Conservation (phyloP, 345 rosid species). For the Linum usitatissimum region DNA sequence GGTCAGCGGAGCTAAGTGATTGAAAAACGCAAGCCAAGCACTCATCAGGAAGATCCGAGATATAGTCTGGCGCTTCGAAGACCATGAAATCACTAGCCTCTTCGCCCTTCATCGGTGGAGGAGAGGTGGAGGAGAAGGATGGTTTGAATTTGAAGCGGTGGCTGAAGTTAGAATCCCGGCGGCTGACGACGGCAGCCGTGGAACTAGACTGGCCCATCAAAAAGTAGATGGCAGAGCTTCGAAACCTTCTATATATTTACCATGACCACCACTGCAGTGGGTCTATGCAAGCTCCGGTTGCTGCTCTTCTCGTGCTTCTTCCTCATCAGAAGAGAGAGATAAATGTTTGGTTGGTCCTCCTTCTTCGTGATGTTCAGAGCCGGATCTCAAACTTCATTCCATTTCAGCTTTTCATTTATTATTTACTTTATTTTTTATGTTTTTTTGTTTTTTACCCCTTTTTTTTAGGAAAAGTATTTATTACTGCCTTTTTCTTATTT, state of each 20-base stretch:
- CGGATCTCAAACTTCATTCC: slow-evolving; percentile 36
- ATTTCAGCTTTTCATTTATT: slow-evolving; percentile 17
- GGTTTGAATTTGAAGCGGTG: background rate
- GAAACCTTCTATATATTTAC: background rate
- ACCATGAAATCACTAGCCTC: background rate
- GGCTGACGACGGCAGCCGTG: background rate
- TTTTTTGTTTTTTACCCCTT: background rate
- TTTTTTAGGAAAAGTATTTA: background rate
- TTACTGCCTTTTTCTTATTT: background rate
- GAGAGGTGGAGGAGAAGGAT: background rate
- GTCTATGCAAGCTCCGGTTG: background rate
- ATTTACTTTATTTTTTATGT: background rate
- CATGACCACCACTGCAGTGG: slow-evolving; percentile 5
- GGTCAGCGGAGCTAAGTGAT: slow-evolving; percentile 50
- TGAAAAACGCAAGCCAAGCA: slow-evolving; percentile 73
- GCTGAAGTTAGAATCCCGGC: background rate
- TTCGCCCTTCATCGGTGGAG: background rate
- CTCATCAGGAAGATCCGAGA: slow-evolving; percentile 36
- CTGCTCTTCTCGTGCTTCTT: background rate
- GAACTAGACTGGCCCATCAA: background rate
- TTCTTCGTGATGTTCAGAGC: slow-evolving; percentile 13
- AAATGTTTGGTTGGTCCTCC: background rate
- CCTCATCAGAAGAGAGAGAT: background rate
- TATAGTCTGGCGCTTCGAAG: background rate
- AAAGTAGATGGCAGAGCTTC: slow-evolving; percentile 4